Conservation (phyloP, 1,284 basidiomycete genomes). For the Coriolopsis trogii region DNA sequence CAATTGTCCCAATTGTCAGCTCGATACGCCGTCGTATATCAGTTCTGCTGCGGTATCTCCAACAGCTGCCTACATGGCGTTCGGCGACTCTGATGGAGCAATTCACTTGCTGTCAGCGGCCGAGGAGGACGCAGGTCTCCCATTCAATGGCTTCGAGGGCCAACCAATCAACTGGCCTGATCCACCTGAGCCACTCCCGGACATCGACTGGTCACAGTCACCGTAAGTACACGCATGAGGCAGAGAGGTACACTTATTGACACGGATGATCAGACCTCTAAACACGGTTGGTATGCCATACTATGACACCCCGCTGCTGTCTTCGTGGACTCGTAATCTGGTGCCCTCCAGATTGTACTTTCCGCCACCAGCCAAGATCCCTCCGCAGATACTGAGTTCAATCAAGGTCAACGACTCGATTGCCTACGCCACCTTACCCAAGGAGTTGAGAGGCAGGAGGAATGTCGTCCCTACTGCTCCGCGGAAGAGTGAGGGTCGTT, state of each 20-base stretch:
- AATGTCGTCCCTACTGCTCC: slow-evolving; percentile 66
- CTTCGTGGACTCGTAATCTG: slow-evolving; percentile 73
- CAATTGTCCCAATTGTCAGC: slow-evolving; percentile 38
- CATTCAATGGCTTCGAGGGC: slow-evolving; percentile 89
- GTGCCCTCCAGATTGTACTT: slow-evolving; percentile 46
- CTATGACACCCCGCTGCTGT: slow-evolving; percentile 80
- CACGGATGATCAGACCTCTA: slow-evolving; percentile 62
- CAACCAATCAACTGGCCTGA: slow-evolving; percentile 88
- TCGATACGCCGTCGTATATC: slow-evolving; percentile 74
- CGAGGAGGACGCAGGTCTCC: slow-evolving; percentile 63
- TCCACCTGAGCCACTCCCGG: slow-evolving; percentile 65
- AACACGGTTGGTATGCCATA: slow-evolving; percentile 91
- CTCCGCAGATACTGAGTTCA: slow-evolving; percentile 71
- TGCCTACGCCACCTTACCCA: slow-evolving; percentile 85
- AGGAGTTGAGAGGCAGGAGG: slow-evolving; percentile 80
- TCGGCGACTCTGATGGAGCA: slow-evolving; percentile 87
- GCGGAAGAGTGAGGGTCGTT: slow-evolving; percentile 63
- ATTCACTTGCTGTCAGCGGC: slow-evolving; percentile 86
- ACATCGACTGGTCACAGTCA: slow-evolving; percentile 80
- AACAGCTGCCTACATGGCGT: slow-evolving; percentile 88
- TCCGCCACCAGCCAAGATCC: slow-evolving; percentile 78
- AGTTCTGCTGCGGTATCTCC: slow-evolving; percentile 85
- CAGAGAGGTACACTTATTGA: background rate
- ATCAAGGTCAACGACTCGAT: slow-evolving; percentile 90
- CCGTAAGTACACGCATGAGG: slow-evolving; percentile 55